phyloP scores from a whole-genome alignment of 345 rosid genomes.

The Abelmoschus esculentus region DNA sequence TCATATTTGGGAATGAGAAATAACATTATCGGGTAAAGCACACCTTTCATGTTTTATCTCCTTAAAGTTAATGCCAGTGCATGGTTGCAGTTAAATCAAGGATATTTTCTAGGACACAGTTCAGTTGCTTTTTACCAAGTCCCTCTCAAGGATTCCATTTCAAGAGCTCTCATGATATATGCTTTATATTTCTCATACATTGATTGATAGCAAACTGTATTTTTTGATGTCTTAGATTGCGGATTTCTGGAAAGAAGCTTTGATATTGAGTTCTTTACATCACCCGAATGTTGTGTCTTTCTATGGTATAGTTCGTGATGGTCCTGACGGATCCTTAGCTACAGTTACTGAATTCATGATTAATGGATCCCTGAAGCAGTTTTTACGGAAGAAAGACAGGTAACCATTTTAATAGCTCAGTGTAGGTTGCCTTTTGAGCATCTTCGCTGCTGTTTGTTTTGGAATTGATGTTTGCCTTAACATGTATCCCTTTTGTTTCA shows the following conservation, averaged over 20 bases:
- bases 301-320: not conserved
- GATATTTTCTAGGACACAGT: not conserved
- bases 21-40: too few relatives aligned
- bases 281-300: not conserved
- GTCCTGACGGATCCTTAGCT: not conserved
- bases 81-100: too few relatives aligned
- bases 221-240: not conserved
- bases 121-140: not conserved
- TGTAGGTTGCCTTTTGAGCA: conserved; percentile 6
- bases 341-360: not conserved
- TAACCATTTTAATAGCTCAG: conserved; percentile 12
- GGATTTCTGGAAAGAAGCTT: not conserved
- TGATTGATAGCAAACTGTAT: conserved; percentile 4
- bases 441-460: conserved; percentile 3
- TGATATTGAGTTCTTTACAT: not conserved
- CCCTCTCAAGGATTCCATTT: not conserved
- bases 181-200: conserved; percentile 8
- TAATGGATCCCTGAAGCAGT: not conserved
- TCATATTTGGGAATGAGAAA: too few relatives aligned
- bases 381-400: not conserved
- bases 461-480: not conserved
- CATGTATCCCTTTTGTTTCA: not conserved
- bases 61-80: too few relatives aligned
- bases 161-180: not conserved
- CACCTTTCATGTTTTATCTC: too few relatives aligned